phyloP scores from a whole-genome alignment of 2,329 filamentous ascomycete species.

The Aureobasidium leucospermi region DNA sequence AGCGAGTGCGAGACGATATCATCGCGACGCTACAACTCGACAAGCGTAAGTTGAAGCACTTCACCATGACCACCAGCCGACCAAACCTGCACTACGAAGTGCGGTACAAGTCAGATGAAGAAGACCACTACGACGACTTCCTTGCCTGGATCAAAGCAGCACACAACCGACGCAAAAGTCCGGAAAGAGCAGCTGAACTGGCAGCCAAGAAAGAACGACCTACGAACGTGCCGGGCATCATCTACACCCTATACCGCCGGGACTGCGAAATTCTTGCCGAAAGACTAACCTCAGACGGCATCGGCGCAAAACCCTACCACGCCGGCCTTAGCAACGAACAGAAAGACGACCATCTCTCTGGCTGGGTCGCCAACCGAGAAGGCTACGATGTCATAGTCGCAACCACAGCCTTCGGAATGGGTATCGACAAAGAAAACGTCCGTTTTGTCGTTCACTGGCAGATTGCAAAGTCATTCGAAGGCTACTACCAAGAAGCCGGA shows the following conservation, averaged over 20 bases:
- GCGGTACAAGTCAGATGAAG: slow-evolving; percentile 69
- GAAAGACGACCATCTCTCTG: slow-evolving; percentile 63
- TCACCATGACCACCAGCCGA: slow-evolving; percentile 75
- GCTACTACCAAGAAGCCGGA: slow-evolving; percentile 92
- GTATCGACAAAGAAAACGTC: slow-evolving; percentile 91
- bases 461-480: slow-evolving; percentile 87
- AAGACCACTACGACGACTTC: slow-evolving; percentile 62
- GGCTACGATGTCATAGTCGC: slow-evolving; percentile 70
- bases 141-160: slow-evolving; percentile 68
- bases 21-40: slow-evolving; percentile 65
- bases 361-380: slow-evolving; percentile 64
- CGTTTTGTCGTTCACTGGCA: slow-evolving; percentile 95
- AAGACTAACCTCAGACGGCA: slow-evolving; percentile 58
- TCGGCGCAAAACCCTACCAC: slow-evolving; percentile 68
- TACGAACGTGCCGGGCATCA: slow-evolving; percentile 66
- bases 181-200: slow-evolving; percentile 53
- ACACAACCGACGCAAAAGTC: slow-evolving; percentile 58
- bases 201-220: slow-evolving; percentile 42
- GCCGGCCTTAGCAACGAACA: slow-evolving; percentile 57
- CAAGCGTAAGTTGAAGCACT: slow-evolving; percentile 57
- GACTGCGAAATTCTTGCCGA: slow-evolving; percentile 67
- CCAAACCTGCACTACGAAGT: slow-evolving; percentile 89
- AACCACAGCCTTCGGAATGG: slow-evolving; percentile 96
- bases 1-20: slow-evolving; percentile 73
- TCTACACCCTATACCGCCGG: slow-evolving; percentile 68